These are phyloP conservation scores for Cladorrhinum sp. DNA, from an alignment of 2,329 filamentous ascomycete genomes.

Conservation along the genomic window DNA sequence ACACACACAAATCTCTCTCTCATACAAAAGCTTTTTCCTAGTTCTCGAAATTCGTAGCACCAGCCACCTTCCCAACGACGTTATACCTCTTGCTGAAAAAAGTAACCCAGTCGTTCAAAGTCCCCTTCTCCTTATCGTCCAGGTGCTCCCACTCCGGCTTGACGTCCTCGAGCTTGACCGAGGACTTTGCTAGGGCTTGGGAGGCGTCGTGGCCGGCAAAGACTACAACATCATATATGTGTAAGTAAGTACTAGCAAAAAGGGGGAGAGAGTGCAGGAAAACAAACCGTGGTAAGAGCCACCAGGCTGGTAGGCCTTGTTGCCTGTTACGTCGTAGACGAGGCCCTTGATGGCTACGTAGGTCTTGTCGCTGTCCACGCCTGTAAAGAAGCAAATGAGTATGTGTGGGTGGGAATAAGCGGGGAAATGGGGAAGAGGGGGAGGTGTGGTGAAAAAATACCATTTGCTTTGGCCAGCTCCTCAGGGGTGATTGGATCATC, in stretches of 20 bases:
- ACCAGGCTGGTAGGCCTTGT: constrained; percentile 77
- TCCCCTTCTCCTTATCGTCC: constrained; percentile 77
- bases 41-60: constrained; percentile 54
- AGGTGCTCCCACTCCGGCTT: constrained; percentile 79
- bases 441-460: constrained; percentile 46
- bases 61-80: constrained; percentile 67
- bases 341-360: constrained; percentile 79
- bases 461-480: constrained; percentile 76
- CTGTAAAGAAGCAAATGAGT: constrained; percentile 38
- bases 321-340: constrained; percentile 90
- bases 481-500: constrained; percentile 80
- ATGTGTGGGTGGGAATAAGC: constrained; percentile 25
- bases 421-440: background rate
- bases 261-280: background rate
- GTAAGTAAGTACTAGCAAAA: no score
- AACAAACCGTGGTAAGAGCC: constrained; percentile 80
- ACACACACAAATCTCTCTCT: background rate
- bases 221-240: constrained; percentile 55
- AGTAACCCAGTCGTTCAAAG: constrained; percentile 87
- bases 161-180: constrained; percentile 81
- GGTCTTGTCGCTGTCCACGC: constrained; percentile 60
- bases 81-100: constrained; percentile 99
- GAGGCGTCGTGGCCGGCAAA: constrained; percentile 96
- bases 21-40: constrained; percentile 17
- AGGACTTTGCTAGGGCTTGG: constrained; percentile 82